Evolutionary conservation across 1,284 basidiomycete genomes (phyloP).

Genomic region (Phellopilus nigrolimitatus): DNA sequence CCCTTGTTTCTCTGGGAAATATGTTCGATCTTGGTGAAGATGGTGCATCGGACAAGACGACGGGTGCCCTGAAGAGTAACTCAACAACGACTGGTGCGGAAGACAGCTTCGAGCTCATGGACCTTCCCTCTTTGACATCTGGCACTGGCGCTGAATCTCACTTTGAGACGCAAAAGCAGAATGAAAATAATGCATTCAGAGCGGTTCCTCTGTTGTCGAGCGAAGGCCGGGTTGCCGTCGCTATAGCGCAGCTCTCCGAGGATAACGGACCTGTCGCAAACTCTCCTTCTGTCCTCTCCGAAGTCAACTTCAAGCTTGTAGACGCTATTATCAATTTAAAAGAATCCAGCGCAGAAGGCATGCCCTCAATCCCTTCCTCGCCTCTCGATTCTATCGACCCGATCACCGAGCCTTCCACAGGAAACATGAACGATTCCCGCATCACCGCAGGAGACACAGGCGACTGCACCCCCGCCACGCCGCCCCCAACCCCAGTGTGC

Average conservation of each 20-base stretch:
- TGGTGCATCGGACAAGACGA: neutral
- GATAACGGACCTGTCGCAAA: neutral
- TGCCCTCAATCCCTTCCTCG: neutral
- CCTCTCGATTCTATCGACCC: neutral
- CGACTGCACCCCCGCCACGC: no score
- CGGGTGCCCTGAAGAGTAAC: no score
- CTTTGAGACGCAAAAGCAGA: no score
- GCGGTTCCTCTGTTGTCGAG: no score
- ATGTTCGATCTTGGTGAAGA: neutral
- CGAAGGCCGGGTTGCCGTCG: no score
- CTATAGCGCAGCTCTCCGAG: neutral
- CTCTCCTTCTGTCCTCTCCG: neutral
- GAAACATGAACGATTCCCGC: neutral
- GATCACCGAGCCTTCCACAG: neutral
- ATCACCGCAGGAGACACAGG: neutral
- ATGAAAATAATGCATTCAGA: no score
- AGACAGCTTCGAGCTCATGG: neutral
- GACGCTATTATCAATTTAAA: no score
- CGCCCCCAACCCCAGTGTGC: no score
- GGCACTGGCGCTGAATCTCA: no score
- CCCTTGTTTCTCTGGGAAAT: neutral
- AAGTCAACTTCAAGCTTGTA: neutral
- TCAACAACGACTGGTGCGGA: no score
- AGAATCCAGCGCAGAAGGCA: neutral
- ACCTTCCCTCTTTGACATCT: no score